Conservation (phyloP, 2,329 filamentous ascomycete genomes). For the Botrytis porri region DNA sequence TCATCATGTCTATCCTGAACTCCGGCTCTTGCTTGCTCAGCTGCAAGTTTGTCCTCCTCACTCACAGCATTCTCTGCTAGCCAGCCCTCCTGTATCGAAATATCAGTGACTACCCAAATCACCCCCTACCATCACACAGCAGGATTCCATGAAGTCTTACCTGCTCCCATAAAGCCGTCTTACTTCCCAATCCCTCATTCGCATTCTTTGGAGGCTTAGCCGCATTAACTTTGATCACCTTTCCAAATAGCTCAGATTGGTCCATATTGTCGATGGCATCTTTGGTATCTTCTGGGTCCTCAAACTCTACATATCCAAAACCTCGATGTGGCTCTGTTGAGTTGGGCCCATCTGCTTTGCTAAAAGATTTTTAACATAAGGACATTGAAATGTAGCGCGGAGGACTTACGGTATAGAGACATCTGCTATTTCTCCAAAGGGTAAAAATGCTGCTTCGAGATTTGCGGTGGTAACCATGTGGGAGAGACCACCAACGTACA, state of each 20-base stretch:
- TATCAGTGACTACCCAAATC: conserved; percentile 21
- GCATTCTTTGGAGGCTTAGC: conserved; percentile 90
- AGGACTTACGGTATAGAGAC: conserved; percentile 66
- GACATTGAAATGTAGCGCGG: not conserved
- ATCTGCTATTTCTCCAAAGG: conserved; percentile 93
- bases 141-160: conserved; percentile 49
- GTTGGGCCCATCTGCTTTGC: conserved; percentile 76
- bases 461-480: conserved; percentile 71
- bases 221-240: conserved; percentile 84
- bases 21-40: conserved; percentile 51
- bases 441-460: conserved; percentile 88
- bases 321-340: conserved; percentile 79
- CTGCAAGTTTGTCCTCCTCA: conserved; percentile 69
- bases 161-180: conserved; percentile 96
- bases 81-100: conserved; percentile 76
- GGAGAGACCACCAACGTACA: conserved; percentile 89
- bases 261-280: conserved; percentile 99
- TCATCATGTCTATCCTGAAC: conserved; percentile 62
- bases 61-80: conserved; percentile 81
- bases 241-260: conserved; percentile 89
- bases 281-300: conserved; percentile 77
- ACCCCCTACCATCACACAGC: not conserved
- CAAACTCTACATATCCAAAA: conserved; percentile 96
- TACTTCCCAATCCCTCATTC: conserved; percentile 85
- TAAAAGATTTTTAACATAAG: conserved; percentile 25